Percentiles rank a stretch among this genome's conserved stretches.
These are phyloP conservation scores for Heterotrichella gracilis DNA, from an alignment of 352 stramenopile genomes.

Conservation along the genomic window DNA sequence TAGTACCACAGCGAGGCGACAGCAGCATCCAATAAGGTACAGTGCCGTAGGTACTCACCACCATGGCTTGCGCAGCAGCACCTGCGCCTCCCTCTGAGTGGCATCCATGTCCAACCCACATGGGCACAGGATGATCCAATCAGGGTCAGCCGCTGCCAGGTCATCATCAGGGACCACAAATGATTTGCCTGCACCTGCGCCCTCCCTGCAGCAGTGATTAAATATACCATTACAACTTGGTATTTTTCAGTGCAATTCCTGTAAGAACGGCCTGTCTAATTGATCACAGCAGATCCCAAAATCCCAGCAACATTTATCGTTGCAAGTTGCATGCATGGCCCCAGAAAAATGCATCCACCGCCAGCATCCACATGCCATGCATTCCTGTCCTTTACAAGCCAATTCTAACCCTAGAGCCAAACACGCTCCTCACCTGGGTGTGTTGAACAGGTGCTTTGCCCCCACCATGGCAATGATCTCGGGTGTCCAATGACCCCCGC, in stretches of 20 bases:
- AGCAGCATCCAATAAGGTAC: no score
- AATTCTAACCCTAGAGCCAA: background rate
- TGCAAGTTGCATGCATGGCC: no score
- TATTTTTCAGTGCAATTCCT: background rate
- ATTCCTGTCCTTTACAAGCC: slow-evolving; percentile 7
- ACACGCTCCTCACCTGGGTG: slow-evolving; percentile 21
- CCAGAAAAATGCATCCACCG: no score
- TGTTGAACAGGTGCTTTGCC: slow-evolving; percentile 18
- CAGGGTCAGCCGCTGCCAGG: slow-evolving; percentile 13
- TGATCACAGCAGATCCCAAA: background rate
- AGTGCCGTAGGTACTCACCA: no score
- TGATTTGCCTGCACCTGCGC: background rate
- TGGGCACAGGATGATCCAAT: slow-evolving; percentile 30
- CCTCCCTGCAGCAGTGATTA: background rate
- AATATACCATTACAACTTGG: background rate
- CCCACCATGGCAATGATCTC: slow-evolving; percentile 30
- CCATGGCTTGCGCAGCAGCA: slow-evolving; percentile 14
- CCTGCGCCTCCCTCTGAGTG: slow-evolving; percentile 24
- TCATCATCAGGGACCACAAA: background rate
- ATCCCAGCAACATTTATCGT: no score
- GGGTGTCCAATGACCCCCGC: slow-evolving; percentile 31
- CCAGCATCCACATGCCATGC: no score
- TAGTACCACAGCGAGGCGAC: no score
- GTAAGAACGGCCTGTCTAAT: background rate
- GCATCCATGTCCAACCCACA: slow-evolving; percentile 28